A percentile compares a stretch with the other conserved stretches of the same genome.
phyloP scores from a whole-genome alignment of 2,329 filamentous ascomycete genomes.

The Penicillium sp. region DNA sequence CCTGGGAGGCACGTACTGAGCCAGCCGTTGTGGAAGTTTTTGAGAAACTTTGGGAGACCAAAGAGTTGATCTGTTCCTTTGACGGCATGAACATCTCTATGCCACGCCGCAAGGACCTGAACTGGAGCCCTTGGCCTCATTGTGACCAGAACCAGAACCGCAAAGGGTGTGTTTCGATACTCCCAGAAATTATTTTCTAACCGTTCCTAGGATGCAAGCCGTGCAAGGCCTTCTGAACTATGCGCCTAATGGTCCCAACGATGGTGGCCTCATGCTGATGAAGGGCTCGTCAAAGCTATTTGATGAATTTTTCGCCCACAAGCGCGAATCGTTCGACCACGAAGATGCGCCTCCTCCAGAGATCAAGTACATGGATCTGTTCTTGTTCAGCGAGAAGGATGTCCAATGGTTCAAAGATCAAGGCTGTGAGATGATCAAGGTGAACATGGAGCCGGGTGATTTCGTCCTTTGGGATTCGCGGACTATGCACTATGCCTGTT shows the following conservation, averaged over 20 bases:
- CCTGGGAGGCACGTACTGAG: slow-evolving; percentile 49
- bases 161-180: slow-evolving; percentile 34
- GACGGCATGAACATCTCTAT: slow-evolving; percentile 46
- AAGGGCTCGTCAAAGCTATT: slow-evolving; percentile 46
- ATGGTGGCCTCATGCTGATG: slow-evolving; percentile 52
- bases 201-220: slow-evolving; percentile 14
- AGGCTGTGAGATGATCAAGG: slow-evolving; percentile 44
- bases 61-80: slow-evolving; percentile 23
- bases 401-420: slow-evolving; percentile 46
- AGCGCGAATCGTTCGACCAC: slow-evolving; percentile 22
- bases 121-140: slow-evolving; percentile 49
- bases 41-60: slow-evolving; percentile 43
- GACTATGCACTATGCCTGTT: slow-evolving; percentile 48
- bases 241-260: slow-evolving; percentile 47
- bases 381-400: slow-evolving; percentile 46
- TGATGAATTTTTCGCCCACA: slow-evolving; percentile 49
- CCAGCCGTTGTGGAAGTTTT: slow-evolving; percentile 46
- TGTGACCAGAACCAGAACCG: slow-evolving; percentile 46
- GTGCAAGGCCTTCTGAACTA: slow-evolving; percentile 51
- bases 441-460: slow-evolving; percentile 46
- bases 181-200: neutral
- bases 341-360: slow-evolving; percentile 23
- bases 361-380: slow-evolving; percentile 42
- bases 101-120: slow-evolving; percentile 43
- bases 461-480: slow-evolving; percentile 51